Evolutionary conservation across 78 protist genomes (phyloP).

Genomic region (Emiliania huxleyi): DNA sequence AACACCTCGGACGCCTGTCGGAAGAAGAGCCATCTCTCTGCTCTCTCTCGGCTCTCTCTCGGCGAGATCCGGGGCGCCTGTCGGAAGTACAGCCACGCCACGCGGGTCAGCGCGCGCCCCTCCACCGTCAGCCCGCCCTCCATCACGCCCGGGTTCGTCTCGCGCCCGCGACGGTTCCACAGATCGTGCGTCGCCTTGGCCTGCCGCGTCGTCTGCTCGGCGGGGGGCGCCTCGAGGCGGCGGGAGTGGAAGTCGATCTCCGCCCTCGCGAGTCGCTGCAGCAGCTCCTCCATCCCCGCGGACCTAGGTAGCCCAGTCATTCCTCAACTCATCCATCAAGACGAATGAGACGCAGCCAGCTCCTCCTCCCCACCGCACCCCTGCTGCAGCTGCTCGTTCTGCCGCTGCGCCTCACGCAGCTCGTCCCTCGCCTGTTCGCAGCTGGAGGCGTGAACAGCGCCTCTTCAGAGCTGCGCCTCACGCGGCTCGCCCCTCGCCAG

Average conservation of each 20-base stretch:
- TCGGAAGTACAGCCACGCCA: not conserved
- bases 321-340: no score
- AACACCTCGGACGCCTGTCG: not conserved
- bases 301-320: no score
- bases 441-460: no score
- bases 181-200: not conserved
- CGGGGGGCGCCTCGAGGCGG: not conserved
- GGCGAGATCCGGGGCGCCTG: not conserved
- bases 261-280: not conserved
- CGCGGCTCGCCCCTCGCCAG: not conserved
- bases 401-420: not conserved
- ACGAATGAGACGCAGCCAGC: no score
- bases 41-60: no score
- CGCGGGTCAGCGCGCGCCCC: not conserved
- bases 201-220: no score
- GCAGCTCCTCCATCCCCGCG: not conserved
- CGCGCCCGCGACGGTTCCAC: not conserved
- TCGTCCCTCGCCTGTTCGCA: not conserved
- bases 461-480: not conserved
- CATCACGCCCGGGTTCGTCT: not conserved
- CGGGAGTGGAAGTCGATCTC: not conserved
- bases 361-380: no score
- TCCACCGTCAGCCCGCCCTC: not conserved
- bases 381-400: not conserved
- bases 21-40: not conserved